Conservation (phyloP, 345 rosid species). For the Gossypium arboreum region DNA sequence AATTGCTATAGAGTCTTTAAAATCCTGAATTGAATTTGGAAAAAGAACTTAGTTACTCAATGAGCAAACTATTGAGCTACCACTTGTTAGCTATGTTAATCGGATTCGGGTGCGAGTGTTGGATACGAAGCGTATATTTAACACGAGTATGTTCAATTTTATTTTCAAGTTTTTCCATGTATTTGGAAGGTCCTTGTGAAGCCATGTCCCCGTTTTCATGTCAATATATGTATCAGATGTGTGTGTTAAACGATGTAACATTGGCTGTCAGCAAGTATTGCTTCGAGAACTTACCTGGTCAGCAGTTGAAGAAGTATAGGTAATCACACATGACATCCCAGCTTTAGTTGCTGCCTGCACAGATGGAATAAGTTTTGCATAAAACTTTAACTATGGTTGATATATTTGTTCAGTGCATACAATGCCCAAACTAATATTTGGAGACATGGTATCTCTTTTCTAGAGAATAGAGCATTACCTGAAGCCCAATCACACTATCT, state of each 20-base stretch:
- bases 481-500: constrained; percentile 92
- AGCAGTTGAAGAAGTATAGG: constrained; percentile 84
- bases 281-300: constrained; percentile 53
- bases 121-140: not conserved
- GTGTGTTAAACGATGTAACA: not conserved
- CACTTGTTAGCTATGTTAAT: not conserved
- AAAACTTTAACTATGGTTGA: not conserved
- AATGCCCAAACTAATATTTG: not conserved
- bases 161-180: not conserved
- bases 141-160: not conserved
- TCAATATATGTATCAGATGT: not conserved
- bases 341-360: constrained; percentile 81
- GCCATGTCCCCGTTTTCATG: not conserved
- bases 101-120: not conserved
- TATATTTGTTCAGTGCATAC: not conserved
- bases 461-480: constrained; percentile 33
- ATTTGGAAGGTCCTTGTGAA: not conserved
- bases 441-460: not conserved
- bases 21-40: constrained; percentile 49
- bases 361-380: constrained; percentile 12
- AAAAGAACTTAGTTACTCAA: not conserved
- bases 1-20: constrained; percentile 62
- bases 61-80: constrained; percentile 1
- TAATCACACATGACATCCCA: constrained; percentile 84
- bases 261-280: not conserved